These are phyloP conservation scores for Scutellaria galericulata DNA, from an alignment of 257 asterid genomes.

Conservation along the genomic window DNA sequence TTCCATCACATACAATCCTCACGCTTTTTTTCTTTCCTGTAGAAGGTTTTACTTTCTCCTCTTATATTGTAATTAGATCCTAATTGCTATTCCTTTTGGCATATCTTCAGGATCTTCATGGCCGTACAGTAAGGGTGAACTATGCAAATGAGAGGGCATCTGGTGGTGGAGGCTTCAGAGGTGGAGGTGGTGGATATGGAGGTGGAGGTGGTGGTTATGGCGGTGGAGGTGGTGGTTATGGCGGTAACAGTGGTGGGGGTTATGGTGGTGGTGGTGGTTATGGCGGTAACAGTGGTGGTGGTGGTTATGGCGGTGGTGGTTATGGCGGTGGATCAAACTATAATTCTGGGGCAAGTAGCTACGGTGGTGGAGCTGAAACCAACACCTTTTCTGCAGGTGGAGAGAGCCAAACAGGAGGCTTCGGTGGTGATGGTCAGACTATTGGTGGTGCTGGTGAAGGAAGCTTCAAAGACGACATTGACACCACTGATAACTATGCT, in stretches of 20 bases:
- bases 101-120: conserved; percentile 70
- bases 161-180: conserved; percentile 49
- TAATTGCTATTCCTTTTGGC: conserved; percentile 3
- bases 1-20: too few species aligned
- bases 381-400: conserved; percentile 31
- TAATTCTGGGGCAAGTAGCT: conserved; percentile 31
- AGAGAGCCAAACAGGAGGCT: conserved; percentile 26
- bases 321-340: conserved; percentile 9
- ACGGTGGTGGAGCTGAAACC: conserved; percentile 26
- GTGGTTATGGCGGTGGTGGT: conserved; percentile 22
- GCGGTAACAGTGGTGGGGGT: conserved; percentile 35
- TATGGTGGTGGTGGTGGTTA: conserved; percentile 24
- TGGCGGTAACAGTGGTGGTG: conserved; percentile 26
- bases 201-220: conserved; percentile 31
- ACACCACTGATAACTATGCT: conserved; percentile 39
- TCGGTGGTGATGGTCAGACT: conserved; percentile 36
- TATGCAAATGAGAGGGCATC: conserved; percentile 71
- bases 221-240: conserved; percentile 28
- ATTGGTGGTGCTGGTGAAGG: conserved; percentile 48
- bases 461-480: conserved; percentile 33
- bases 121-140: conserved; percentile 73
- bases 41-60: not conserved
- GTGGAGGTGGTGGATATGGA: conserved; percentile 32
- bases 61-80: not conserved
- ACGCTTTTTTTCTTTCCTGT: too few species aligned